A percentile compares a stretch with the other conserved stretches of the same genome.
Conservation (phyloP, 2,329 filamentous ascomycete species). For the Aspergillus neotritici region DNA sequence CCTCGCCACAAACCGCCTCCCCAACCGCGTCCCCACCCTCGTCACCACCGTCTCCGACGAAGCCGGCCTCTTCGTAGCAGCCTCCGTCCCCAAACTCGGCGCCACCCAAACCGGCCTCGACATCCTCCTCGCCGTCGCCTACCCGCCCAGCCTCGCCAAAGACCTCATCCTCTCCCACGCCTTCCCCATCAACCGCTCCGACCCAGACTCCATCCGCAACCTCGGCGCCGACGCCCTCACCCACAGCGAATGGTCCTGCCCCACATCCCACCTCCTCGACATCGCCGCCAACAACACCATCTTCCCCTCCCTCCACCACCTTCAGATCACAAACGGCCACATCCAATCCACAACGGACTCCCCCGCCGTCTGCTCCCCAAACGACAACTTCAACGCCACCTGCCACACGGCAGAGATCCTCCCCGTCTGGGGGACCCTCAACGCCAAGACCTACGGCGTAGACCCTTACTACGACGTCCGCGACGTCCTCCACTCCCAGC, state of each 20-base stretch:
- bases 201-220: slow-evolving; percentile 17
- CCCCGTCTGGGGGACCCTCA: slow-evolving; percentile 24
- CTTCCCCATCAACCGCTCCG: slow-evolving; percentile 11
- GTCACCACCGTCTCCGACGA: slow-evolving; percentile 25
- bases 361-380: slow-evolving; percentile 21
- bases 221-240: slow-evolving; percentile 10
- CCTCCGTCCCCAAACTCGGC: slow-evolving; percentile 9
- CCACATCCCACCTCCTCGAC: slow-evolving; percentile 13
- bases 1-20: slow-evolving; percentile 14
- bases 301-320: slow-evolving; percentile 19
- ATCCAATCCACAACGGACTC: slow-evolving; percentile 11
- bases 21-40: slow-evolving; percentile 23
- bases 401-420: slow-evolving; percentile 24
- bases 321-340: slow-evolving; percentile 20
- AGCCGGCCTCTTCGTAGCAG: slow-evolving; percentile 15
- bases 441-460: slow-evolving; percentile 19
- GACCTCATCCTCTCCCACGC: slow-evolving; percentile 10
- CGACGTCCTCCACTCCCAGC: slow-evolving; percentile 20
- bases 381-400: slow-evolving; percentile 21
- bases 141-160: slow-evolving; percentile 11
- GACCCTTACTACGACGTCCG: slow-evolving; percentile 17
- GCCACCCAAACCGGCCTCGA: slow-evolving; percentile 8
- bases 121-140: slow-evolving; percentile 12
- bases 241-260: slow-evolving; percentile 17
- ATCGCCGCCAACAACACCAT: not conserved